These are phyloP conservation scores for Penicillium riverlandense DNA, from an alignment of 495 filamentous ascomycete genomes.

Conservation along the genomic window DNA sequence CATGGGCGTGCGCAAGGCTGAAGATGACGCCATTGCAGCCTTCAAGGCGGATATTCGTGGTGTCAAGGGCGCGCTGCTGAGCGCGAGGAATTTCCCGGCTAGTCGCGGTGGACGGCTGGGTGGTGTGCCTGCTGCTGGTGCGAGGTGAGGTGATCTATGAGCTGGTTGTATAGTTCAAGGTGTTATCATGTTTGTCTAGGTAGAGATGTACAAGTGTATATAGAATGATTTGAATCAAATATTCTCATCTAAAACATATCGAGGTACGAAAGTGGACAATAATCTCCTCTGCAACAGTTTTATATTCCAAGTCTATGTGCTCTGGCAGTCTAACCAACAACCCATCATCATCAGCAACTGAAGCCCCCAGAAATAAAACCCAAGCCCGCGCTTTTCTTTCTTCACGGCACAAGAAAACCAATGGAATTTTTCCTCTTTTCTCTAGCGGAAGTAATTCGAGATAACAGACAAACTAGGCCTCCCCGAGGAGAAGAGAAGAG, in stretches of 20 bases:
- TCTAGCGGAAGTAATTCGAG: constrained; percentile 4
- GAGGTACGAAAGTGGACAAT: no score
- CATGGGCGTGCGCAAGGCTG: constrained; percentile 38
- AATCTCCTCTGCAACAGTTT: no score
- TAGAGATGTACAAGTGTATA: no score
- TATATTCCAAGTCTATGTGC: no score
- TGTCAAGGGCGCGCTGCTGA: constrained; percentile 89
- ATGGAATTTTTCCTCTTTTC: constrained; percentile 13
- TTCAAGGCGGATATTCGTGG: constrained; percentile 80
- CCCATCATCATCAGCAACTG: no score
- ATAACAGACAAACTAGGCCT: constrained; percentile 9
- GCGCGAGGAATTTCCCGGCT: constrained; percentile 60
- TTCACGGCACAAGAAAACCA: not conserved
- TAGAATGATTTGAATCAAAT: no score
- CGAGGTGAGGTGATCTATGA: constrained; percentile 3
- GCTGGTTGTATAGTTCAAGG: not conserved
- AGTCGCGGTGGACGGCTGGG: constrained; percentile 27
- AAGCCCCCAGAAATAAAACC: no score
- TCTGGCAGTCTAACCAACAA: no score
- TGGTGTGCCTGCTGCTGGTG: constrained; percentile 7
- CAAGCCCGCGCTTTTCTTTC: no score
- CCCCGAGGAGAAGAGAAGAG: constrained; percentile 1
- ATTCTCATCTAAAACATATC: no score
- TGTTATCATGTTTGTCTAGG: no score
- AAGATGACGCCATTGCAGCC: constrained; percentile 69